Evolutionary conservation across 2,329 filamentous ascomycete genomes (phyloP).

Genomic region (Phialocephala sp.): DNA sequence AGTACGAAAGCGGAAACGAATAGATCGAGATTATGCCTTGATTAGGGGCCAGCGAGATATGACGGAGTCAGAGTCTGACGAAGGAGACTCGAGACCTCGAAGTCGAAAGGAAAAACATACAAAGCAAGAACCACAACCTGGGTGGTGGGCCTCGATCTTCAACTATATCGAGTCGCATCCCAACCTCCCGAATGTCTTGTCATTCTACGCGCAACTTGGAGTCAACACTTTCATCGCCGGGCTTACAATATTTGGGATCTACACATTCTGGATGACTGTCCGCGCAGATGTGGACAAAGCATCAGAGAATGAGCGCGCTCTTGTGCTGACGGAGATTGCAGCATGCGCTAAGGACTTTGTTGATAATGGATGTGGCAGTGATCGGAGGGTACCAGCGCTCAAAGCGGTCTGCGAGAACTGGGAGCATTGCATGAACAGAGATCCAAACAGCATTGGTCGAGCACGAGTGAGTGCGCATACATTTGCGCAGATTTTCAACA

Average conservation of each 20-base stretch:
- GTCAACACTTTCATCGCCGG: conserved; percentile 55
- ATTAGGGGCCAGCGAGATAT: conserved; percentile 42
- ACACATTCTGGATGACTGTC: conserved; percentile 40
- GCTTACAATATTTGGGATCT: conserved; percentile 47
- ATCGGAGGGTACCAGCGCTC: conserved; percentile 73
- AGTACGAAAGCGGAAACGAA: conserved; percentile 52
- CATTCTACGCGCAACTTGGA: conserved; percentile 67
- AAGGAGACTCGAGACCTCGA: conserved; percentile 44
- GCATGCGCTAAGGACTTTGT: conserved; percentile 81
- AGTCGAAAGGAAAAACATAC: conserved; percentile 47
- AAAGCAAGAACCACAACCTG: conserved; percentile 34
- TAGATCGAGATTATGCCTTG: conserved; percentile 50
- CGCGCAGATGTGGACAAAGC: conserved; percentile 51
- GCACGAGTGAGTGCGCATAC: conserved; percentile 85
- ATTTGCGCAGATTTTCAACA: conserved; percentile 91
- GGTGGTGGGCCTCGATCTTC: conserved; percentile 58
- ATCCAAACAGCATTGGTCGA: conserved; percentile 77
- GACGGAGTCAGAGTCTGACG: conserved; percentile 45
- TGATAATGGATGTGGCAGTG: conserved; percentile 75
- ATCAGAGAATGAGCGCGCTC: conserved; percentile 64
- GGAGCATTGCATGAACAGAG: conserved; percentile 86
- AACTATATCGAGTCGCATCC: conserved; percentile 69
- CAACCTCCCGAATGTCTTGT: conserved; percentile 67
- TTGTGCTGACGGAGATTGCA: conserved; percentile 75
- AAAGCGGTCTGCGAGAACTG: conserved; percentile 77